Conservation (phyloP, 176 grass and related monocot genomes). For the Coix lacrymajobi region DNA sequence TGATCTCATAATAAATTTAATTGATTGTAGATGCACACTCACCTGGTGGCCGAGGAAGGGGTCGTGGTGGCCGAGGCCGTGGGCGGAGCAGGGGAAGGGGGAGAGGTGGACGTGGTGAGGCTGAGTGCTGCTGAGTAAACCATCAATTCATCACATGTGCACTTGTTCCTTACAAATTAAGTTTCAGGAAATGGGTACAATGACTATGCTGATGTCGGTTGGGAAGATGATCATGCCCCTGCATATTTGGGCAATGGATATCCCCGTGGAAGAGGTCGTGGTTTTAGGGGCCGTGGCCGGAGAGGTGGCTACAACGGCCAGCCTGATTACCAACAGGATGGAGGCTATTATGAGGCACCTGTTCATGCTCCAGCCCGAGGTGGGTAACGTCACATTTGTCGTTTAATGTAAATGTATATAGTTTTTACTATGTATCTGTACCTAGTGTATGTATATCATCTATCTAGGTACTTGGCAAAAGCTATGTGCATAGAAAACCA, state of each 20-base stretch:
- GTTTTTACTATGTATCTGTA: too few species aligned
- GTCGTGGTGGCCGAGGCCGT: slow-evolving; percentile 53
- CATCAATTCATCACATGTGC: not conserved
- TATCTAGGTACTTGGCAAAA: too few species aligned
- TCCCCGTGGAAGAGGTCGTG: slow-evolving; percentile 52
- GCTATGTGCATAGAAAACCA: too few species aligned
- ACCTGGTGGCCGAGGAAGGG: slow-evolving; percentile 67
- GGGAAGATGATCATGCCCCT: slow-evolving; percentile 49
- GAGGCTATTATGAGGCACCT: slow-evolving; percentile 57
- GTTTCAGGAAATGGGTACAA: slow-evolving; percentile 56
- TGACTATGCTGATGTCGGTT: slow-evolving; percentile 48
- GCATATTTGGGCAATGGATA: slow-evolving; percentile 50
- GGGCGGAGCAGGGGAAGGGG: slow-evolving; percentile 48
- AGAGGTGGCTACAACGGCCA: slow-evolving; percentile 47
- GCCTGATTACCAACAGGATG: slow-evolving; percentile 76
- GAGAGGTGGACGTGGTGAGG: slow-evolving; percentile 46
- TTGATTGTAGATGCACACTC: slow-evolving; percentile 62
- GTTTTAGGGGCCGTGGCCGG: slow-evolving; percentile 51
- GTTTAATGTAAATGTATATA: too few species aligned
- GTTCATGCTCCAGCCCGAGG: slow-evolving; percentile 49
- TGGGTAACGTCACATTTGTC: not conserved
- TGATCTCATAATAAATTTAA: slow-evolving; percentile 10
- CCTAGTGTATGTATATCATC: too few species aligned
- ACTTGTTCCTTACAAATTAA: slow-evolving; percentile 14
- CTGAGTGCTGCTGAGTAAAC: slow-evolving; percentile 6